Evolutionary conservation across 192 early-diverging fungal genomes (phyloP).

Genomic region (Pecoramyces ruminantium): DNA sequence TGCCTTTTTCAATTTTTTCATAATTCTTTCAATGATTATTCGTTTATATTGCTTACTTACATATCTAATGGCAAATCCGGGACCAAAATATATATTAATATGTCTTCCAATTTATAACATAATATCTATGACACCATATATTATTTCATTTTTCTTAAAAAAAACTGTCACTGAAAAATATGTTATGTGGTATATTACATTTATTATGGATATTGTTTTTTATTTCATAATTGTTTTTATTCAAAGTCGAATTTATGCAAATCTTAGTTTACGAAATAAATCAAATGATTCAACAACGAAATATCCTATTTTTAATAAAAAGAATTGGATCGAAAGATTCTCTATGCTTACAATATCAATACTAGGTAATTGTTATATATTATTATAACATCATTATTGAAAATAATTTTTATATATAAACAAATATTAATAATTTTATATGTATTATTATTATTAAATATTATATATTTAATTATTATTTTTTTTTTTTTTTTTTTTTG

Average conservation of each 20-base stretch:
- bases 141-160: neutral
- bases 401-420: too few species aligned
- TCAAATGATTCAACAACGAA: neutral
- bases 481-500: too few species aligned
- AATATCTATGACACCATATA: neutral
- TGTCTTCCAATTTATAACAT: neutral
- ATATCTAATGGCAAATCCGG: neutral
- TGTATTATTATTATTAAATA: too few species aligned
- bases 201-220: neutral
- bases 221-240: neutral
- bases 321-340: neutral
- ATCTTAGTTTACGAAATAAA: neutral
- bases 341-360: neutral
- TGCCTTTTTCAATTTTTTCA: neutral
- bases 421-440: too few species aligned
- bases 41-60: neutral
- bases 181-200: neutral
- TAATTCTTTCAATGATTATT: neutral
- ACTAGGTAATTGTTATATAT: neutral
- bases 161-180: neutral
- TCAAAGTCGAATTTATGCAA: neutral
- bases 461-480: too few species aligned
- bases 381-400: too few species aligned
- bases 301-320: neutral
- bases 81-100: neutral